Percentiles rank a stretch among this genome's conserved stretches.
Evolutionary conservation across 2,329 filamentous ascomycete genomes (phyloP).

Genomic region (Sporothrix phasma): DNA sequence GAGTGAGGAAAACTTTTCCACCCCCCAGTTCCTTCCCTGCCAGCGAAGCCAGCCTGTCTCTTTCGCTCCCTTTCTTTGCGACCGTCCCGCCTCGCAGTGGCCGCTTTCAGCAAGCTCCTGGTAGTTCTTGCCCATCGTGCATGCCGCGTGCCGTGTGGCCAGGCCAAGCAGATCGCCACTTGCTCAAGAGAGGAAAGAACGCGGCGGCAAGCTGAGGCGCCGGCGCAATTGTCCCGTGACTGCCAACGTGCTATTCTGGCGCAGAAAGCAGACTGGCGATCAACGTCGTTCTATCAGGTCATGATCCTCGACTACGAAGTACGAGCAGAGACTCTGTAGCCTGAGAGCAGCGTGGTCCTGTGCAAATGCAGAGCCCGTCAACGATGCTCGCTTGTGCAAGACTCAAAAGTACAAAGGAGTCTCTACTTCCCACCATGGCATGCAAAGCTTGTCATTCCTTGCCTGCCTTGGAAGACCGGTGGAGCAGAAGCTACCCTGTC

Average conservation of each 20-base stretch:
- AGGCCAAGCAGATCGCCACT: slow-evolving; percentile 12
- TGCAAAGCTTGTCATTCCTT: slow-evolving; percentile 1
- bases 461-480: no score
- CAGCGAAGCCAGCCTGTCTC: neutral
- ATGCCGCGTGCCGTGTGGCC: neutral
- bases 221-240: slow-evolving; percentile 8
- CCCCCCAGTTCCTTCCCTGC: neutral
- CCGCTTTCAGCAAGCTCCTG: slow-evolving; percentile 5
- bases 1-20: neutral
- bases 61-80: neutral
- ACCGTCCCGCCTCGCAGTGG: neutral
- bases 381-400: neutral
- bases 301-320: no score
- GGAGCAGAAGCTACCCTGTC: neutral
- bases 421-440: neutral
- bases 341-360: neutral
- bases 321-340: no score
- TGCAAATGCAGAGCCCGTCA: neutral
- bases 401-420: neutral
- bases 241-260: neutral
- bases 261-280: neutral
- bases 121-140: neutral
- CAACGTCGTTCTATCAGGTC: no score
- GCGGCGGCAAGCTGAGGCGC: neutral
- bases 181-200: slow-evolving; percentile 3